Evolutionary conservation across 257 asterid genomes (phyloP), one percentile per base, ranked within the genome.

Genomic region (Avicennia marina): DNA sequence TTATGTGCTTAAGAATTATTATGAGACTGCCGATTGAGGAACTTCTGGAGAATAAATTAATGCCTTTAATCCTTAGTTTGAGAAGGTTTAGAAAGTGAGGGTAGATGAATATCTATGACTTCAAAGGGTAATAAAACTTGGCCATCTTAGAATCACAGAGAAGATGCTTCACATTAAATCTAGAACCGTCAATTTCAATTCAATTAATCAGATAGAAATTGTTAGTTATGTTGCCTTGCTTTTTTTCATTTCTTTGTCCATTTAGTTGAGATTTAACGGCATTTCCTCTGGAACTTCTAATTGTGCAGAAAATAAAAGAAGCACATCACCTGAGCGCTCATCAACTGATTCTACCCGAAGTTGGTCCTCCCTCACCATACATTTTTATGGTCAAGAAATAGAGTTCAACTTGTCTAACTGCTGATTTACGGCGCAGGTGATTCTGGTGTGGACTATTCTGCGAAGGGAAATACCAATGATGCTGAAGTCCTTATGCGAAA

Each of bases 301-400:
- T 18, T 22, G 13, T 53, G 55, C 67, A 70, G 76, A 27, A 13
- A 53, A 40, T 13, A 60, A n/a, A 36, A 51, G 33, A 44, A 10
- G 67, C 41, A 38, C 42, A n/a, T 52, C 71, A 29, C 68, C 55
- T 18, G 71, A 70, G 41, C 63, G 63, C 52, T 26, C 44, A 19
- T 67, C 73, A 25, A 45, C 52, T 24, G 67, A 67, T 53, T 64
- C 68, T 46, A 45, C 58, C 46, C 45, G n/a, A 36, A 60, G 73
- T 60, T 43, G 53, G 73, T 67, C 43, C 31, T 53, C 45, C 45
- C 36, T 43, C 21, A 44, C 24, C 7, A 60, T 36, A 9, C 38
- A 21, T 12, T 18, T 34, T 38, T 17, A 0, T 11, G 39, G 56
- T 10, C 41, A 2, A 15, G 17, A 49, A 36, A n/a, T 11, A 32